Percentiles rank a stretch among this genome's conserved stretches.
phyloP scores from a whole-genome alignment of 2,329 filamentous ascomycete species.

The Colletotrichum phormii region DNA sequence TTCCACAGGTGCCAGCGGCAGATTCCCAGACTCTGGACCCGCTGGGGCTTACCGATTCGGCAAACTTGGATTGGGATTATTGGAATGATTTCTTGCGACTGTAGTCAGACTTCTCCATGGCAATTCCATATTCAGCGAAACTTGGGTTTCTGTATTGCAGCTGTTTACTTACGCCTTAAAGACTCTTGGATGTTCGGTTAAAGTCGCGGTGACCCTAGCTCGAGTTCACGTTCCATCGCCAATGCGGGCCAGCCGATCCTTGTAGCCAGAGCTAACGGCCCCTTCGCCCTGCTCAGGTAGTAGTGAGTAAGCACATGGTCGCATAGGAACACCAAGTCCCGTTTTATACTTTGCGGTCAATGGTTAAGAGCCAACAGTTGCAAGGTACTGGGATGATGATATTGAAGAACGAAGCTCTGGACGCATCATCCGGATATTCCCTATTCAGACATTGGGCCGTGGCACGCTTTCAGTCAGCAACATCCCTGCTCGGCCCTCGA shows the following conservation, averaged over 20 bases:
- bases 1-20: neutral
- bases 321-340: neutral
- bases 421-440: neutral
- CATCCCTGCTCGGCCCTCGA: slow-evolving; percentile 16
- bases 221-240: neutral
- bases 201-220: neutral
- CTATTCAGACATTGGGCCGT: neutral
- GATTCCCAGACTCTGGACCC: neutral
- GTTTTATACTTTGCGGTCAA: neutral
- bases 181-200: too few species aligned
- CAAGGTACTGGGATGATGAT: too few species aligned
- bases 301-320: neutral
- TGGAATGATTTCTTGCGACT: slow-evolving; percentile 26
- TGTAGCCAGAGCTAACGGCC: neutral
- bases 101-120: neutral
- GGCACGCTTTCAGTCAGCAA: slow-evolving; percentile 14
- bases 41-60: neutral
- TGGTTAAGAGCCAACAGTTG: neutral
- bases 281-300: neutral
- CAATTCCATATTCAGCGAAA: neutral
- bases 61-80: slow-evolving; percentile 26
- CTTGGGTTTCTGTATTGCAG: too few species aligned
- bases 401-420: neutral
- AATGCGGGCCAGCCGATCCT: neutral
- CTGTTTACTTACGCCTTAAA: too few species aligned